A percentile compares a stretch with the other conserved stretches of the same genome.
Evolutionary conservation across 257 asterid species (phyloP).

Genomic region (Fraxinus americana): DNA sequence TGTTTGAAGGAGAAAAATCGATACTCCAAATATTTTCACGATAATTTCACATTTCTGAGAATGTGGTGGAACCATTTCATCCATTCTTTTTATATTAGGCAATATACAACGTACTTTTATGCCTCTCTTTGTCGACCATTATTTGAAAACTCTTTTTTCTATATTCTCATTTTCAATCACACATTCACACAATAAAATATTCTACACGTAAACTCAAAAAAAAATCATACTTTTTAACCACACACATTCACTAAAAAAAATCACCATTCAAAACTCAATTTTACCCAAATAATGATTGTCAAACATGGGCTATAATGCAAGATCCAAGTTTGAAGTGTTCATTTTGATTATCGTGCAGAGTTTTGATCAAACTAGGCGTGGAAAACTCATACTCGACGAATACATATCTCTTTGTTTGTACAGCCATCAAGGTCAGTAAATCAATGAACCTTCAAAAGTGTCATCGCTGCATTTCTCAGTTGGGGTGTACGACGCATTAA

Average conservation of each 20-base stretch:
- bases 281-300: too few species aligned
- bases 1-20: too few species aligned
- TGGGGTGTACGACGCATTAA: neutral
- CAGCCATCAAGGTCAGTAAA: slow-evolving; percentile 79
- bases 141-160: too few species aligned
- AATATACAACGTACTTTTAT: neutral
- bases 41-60: neutral
- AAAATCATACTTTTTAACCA: too few species aligned
- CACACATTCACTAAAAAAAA: too few species aligned
- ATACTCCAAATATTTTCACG: too few species aligned
- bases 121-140: too few species aligned
- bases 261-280: too few species aligned
- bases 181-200: too few species aligned
- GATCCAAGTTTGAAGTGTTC: slow-evolving; percentile 8
- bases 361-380: slow-evolving; percentile 65
- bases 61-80: neutral
- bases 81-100: neutral
- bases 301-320: neutral
- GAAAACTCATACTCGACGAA: slow-evolving; percentile 71
- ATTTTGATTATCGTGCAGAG: slow-evolving; percentile 46
- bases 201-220: too few species aligned
- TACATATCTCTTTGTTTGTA: slow-evolving; percentile 74
- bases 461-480: slow-evolving; percentile 18
- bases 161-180: too few species aligned
- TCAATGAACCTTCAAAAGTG: slow-evolving; percentile 34